A percentile compares a stretch with the other conserved stretches of the same genome.
These are phyloP conservation scores for Pseudisothecium myosuroides DNA, from an alignment of 225 moss, liverwort and hornwort species.

Conservation along the genomic window DNA sequence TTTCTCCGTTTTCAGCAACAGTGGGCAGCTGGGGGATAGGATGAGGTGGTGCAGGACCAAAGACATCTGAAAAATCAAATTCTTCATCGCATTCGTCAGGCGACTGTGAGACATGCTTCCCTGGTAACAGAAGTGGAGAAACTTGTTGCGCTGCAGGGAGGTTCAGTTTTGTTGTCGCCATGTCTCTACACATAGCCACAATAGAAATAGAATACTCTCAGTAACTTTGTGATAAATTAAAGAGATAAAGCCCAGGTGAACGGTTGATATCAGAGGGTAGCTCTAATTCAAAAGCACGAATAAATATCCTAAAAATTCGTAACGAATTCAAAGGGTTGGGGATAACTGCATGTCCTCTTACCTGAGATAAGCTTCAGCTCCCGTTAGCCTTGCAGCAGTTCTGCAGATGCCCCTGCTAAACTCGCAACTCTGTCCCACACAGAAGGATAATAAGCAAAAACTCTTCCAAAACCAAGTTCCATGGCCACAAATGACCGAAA, in stretches of 20 bases:
- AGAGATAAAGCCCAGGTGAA: neutral
- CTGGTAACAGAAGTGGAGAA: constrained; percentile 26
- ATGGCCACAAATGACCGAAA: neutral
- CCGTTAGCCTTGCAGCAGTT: constrained; percentile 27
- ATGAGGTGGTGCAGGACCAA: constrained; percentile 60
- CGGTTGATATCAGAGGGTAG: neutral
- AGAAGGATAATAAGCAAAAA: neutral
- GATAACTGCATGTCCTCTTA: neutral
- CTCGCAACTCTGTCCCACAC: constrained; percentile 19
- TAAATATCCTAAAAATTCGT: neutral
- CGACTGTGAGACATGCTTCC: constrained; percentile 3
- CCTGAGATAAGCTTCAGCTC: constrained; percentile 43
- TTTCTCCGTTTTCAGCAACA: constrained; percentile 56
- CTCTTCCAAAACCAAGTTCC: neutral
- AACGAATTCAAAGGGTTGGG: neutral
- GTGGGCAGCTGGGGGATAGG: constrained; percentile 34
- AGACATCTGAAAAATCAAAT: constrained; percentile 92
- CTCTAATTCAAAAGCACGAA: neutral
- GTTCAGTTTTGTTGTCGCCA: constrained; percentile 19
- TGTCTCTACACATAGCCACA: constrained; percentile 3
- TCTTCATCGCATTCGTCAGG: constrained; percentile 47
- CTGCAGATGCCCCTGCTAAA: constrained; percentile 1
- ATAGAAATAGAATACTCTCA: neutral
- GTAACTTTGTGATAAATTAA: neutral
- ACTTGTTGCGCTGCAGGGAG: constrained; percentile 7